Evolutionary conservation across 2,329 filamentous ascomycete genomes (phyloP).

Genomic region (Sporothrix protearum): DNA sequence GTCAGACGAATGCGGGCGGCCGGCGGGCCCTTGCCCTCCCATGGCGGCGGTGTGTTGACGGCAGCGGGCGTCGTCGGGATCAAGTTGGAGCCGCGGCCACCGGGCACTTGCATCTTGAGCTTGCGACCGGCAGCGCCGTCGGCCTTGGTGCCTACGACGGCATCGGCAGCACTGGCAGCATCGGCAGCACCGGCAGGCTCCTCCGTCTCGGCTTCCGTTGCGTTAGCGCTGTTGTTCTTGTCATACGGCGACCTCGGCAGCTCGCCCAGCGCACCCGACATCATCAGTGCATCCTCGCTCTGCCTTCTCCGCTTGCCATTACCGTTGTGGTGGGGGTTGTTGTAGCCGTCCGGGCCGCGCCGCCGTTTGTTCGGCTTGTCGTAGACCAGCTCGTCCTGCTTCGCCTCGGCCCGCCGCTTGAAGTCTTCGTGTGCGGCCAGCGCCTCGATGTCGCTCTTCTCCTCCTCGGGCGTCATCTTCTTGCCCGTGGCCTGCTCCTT

Average conservation of each 20-base stretch:
- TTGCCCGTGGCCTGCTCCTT: slow-evolving; percentile 51
- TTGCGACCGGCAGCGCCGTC: neutral
- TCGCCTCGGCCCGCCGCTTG: slow-evolving; percentile 57
- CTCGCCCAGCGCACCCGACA: slow-evolving; percentile 56
- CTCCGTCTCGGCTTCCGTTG: neutral
- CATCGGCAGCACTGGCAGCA: neutral
- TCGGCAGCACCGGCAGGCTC: neutral
- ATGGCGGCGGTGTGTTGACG: slow-evolving; percentile 50
- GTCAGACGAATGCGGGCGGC: slow-evolving; percentile 84
- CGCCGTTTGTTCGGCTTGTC: slow-evolving; percentile 45
- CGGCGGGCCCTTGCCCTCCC: slow-evolving; percentile 62
- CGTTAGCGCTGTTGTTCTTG: slow-evolving; percentile 12
- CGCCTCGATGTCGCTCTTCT: slow-evolving; percentile 53
- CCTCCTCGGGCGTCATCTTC: slow-evolving; percentile 50
- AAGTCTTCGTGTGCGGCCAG: slow-evolving; percentile 54
- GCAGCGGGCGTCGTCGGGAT: slow-evolving; percentile 46
- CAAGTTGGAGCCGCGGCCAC: slow-evolving; percentile 51
- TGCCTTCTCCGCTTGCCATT: slow-evolving; percentile 23
- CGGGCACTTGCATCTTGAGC: slow-evolving; percentile 31
- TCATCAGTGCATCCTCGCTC: slow-evolving; percentile 41
- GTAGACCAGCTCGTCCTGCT: slow-evolving; percentile 54
- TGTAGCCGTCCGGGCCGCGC: slow-evolving; percentile 30
- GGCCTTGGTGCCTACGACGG: neutral
- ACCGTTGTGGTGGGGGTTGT: slow-evolving; percentile 27
- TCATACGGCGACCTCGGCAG: slow-evolving; percentile 42